A percentile compares a stretch with the other conserved stretches of the same genome.
Conservation (phyloP, 768 basidiomycete species). For the Jaapia argillacea region DNA sequence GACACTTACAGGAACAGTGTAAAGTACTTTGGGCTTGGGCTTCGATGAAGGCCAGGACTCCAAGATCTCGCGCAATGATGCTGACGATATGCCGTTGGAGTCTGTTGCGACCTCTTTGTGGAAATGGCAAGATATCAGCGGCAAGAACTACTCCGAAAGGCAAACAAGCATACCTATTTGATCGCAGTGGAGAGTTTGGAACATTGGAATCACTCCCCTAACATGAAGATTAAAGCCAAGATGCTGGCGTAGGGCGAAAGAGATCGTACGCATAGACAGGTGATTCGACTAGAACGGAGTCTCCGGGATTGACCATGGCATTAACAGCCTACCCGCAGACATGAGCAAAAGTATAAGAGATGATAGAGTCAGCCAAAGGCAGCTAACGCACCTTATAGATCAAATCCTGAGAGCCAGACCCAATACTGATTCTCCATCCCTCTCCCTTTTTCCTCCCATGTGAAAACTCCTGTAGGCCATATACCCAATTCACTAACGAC, state of each 20-base stretch:
- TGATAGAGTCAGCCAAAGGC: background rate
- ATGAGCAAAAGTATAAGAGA: slow-evolving; percentile 1
- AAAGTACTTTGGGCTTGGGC: slow-evolving; percentile 67
- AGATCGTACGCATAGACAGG: slow-evolving; percentile 60
- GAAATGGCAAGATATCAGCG: slow-evolving; percentile 1
- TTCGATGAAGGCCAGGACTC: slow-evolving; percentile 67
- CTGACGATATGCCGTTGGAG: slow-evolving; percentile 53
- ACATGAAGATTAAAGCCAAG: too few species aligned
- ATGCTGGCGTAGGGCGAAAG: too few species aligned
- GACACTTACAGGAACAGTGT: slow-evolving; percentile 64
- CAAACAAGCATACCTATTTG: slow-evolving; percentile 39
- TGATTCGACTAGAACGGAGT: slow-evolving; percentile 72
- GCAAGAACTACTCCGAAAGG: background rate
- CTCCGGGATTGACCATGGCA: slow-evolving; percentile 68
- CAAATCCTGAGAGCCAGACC: slow-evolving; percentile 82
- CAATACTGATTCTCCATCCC: slow-evolving; percentile 72
- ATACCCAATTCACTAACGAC: slow-evolving; percentile 57
- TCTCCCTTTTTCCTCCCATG: slow-evolving; percentile 51
- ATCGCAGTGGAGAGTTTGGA: slow-evolving; percentile 44
- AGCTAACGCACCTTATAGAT: slow-evolving; percentile 61
- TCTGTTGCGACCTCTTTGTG: slow-evolving; percentile 70
- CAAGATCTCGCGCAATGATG: slow-evolving; percentile 50
- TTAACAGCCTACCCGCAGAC: slow-evolving; percentile 44
- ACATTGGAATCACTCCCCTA: slow-evolving; percentile 63
- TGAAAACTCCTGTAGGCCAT: slow-evolving; percentile 55